Evolutionary conservation across 2,329 filamentous ascomycete species (phyloP), one percentile per base, ranked within the genome.

Genomic region (Fonsecaea multimorphosa): DNA sequence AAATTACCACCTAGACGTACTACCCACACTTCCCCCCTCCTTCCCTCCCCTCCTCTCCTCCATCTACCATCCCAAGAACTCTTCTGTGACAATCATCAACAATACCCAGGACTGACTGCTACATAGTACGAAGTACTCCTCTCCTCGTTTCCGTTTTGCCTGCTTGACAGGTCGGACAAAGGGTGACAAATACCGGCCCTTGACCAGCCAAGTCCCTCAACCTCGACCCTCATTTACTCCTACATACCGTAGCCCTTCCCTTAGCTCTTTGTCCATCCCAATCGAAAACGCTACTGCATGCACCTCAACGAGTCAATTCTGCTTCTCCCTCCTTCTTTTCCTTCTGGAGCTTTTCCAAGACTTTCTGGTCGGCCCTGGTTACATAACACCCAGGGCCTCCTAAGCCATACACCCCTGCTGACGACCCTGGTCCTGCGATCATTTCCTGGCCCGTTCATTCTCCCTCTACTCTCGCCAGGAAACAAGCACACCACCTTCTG

Each of bases 301-400:
- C 56, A 46, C 27, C 56, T 31, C 24, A 11, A 51, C 19, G 56
- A 46, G 14, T n/a, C 44, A 49, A 24, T 34, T 16, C 36, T 49
- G 24, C 34, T 52, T 40, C 38, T 60, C 29, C 58, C 58, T 38
- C 38, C 58, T 52, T 60, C 58, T 29, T 38, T 60, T 60, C 38
- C 44, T 60, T 60, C 58, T 60, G 58, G 58, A 60, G 58, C 19
- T 14, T 40, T 60, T 60, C 58, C 58, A 49, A 22, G 19, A 32
- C 58, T 52, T 16, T 52, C 46, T 29, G 4, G 19, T 44, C 40
- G 16, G 22, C n/a, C n/a, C 40, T 44, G 40, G 40, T 49, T 49
- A 49, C 36, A 22, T 22, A 31, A 32, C 56, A 38, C 56, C 38
- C 22, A 24, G 38, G 36, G 16, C 19, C 12, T 9, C 44, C 38